phyloP scores from a whole-genome alignment of 371 early-diverging fungal genomes.

The Circinella minor region DNA sequence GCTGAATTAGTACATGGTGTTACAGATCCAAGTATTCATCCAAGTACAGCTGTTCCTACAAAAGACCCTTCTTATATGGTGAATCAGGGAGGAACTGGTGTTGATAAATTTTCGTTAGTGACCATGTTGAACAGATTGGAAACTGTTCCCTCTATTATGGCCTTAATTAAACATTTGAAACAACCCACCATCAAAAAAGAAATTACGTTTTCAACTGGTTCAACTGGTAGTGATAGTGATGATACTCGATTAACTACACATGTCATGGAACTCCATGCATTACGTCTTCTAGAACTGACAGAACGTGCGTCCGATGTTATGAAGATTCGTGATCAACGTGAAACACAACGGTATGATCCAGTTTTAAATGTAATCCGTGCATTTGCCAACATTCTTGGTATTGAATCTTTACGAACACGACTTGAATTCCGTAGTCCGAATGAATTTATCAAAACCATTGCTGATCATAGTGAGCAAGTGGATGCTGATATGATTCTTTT shows the following conservation, averaged over 20 bases:
- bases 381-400: conserved; percentile 67
- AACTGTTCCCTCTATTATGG: conserved; percentile 76
- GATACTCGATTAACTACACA: not conserved
- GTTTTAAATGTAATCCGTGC: conserved; percentile 76
- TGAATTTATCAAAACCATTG: conserved; percentile 28
- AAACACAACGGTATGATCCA: conserved; percentile 69
- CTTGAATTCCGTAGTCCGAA: conserved; percentile 29
- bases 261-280: conserved; percentile 43
- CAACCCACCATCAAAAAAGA: conserved; percentile 17
- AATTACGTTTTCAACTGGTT: not conserved
- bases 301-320: conserved; percentile 77
- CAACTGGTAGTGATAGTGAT: not conserved
- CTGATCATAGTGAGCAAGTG: conserved; percentile 20
- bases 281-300: conserved; percentile 74
- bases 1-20: conserved; percentile 13
- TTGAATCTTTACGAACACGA: conserved; percentile 38
- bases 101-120: conserved; percentile 38
- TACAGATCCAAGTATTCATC: not conserved
- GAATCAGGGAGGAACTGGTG: not conserved
- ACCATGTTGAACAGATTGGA: conserved; percentile 70
- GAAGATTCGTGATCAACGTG: conserved; percentile 63
- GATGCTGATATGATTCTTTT: conserved; percentile 36
- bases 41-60: not conserved
- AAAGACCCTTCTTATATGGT: not conserved
- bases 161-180: conserved; percentile 64